phyloP scores from a whole-genome alignment of 768 basidiomycete genomes.

The Boletus vermiculosoides region DNA sequence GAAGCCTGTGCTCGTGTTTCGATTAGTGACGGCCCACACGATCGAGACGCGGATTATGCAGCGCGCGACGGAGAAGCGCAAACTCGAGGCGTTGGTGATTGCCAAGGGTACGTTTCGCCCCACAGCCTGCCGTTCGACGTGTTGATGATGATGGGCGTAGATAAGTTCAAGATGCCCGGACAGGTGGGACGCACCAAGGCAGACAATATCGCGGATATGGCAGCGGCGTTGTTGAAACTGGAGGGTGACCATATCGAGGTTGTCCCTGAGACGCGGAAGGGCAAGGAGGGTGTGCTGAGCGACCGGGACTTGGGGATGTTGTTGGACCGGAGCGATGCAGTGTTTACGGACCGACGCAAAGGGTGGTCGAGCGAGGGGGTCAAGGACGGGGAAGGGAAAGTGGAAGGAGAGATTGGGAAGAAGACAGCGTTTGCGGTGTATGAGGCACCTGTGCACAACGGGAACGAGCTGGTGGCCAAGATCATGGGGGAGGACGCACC shows the following conservation, averaged over 20 bases:
- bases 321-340: conserved; percentile 74
- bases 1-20: conserved; percentile 84
- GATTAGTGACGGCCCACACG: conserved; percentile 83
- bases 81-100: conserved; percentile 93
- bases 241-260: conserved; percentile 91
- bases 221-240: conserved; percentile 69
- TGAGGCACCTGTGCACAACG: conserved; percentile 59
- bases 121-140: neutral
- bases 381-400: neutral
- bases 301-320: conserved; percentile 79
- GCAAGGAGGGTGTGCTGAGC: conserved; percentile 70
- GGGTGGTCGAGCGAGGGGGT: conserved; percentile 63
- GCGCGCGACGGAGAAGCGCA: conserved; percentile 80
- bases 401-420: conserved; percentile 17
- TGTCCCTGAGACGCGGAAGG: conserved; percentile 64
- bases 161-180: conserved; percentile 81
- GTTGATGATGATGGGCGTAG: conserved; percentile 31
- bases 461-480: conserved; percentile 66
- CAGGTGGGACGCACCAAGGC: conserved; percentile 50
- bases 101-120: conserved; percentile 61
- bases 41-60: conserved; percentile 92
- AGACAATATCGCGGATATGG: conserved; percentile 78
- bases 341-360: conserved; percentile 65
- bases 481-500: conserved; percentile 52
- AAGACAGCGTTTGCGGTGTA: conserved; percentile 77